Evolutionary conservation across 441 rosid genomes (phyloP), one percentile per base, ranked within the genome.

Genomic region (Adansonia gregorii): DNA sequence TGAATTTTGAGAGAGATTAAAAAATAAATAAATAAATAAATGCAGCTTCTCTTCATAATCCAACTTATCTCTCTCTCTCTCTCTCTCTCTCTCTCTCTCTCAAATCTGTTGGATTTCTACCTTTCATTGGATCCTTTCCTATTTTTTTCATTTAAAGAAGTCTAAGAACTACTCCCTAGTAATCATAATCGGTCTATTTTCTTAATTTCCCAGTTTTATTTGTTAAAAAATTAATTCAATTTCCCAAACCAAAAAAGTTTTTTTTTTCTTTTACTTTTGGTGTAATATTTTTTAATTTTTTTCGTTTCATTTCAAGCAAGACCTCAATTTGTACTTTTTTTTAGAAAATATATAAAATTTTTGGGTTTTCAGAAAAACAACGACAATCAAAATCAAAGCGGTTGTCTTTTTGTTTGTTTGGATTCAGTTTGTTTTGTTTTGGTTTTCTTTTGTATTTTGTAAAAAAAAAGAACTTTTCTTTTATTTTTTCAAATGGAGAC

Each of bases 401-500:
- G 74, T 68, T 78, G 73, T 75, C 77, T 49, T 69, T 69, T 27
- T 39, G 8, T 35, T 80, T 77, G 68, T 48, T 82, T 82, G 66
- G 24, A 54, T 82, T 82, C 46, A 76, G 73, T 75, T 79, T 4
- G 17, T 70, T 73, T 60, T 10, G 56, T 71, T 69, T 75, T 63
- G 56, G 76, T 72, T 60, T 70, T 79, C 46, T 55, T 6, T 49
- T 7, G 74, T 64, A 39, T 61, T 22, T 63, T 31, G n/a, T 59
- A 12, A 66, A 41, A 52, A 41, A 52, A 43, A 60, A 68, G 15
- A 22, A 8, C 9, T 1, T 0, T 10, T 17, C 19, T 17, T 1
- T 43, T 9, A 5, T 0, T 11, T 67, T 15, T 64, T 67, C n/a
- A 22, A 22, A 49, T 24, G 73, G 41, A 24, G 17, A 24, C 5